phyloP scores from a whole-genome alignment of 2,329 filamentous ascomycete species.

The Acephala macrosclerotiorum region DNA sequence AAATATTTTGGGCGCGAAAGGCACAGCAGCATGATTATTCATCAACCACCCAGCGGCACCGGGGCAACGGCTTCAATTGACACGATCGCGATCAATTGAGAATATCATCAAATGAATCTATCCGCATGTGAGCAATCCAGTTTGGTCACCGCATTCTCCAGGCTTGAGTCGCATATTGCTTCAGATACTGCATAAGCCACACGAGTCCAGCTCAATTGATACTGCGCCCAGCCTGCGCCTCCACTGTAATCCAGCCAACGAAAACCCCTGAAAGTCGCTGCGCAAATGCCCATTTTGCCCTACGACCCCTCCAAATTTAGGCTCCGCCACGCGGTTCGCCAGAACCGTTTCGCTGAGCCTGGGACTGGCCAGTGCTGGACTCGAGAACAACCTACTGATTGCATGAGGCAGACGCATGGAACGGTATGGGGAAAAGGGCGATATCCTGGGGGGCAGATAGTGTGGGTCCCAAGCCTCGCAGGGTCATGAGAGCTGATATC shows the following conservation, averaged over 20 bases:
- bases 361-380: background rate
- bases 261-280: background rate
- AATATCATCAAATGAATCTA: background rate
- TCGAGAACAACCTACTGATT: background rate
- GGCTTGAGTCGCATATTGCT: background rate
- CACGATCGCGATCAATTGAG: no score
- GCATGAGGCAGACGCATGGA: background rate
- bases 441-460: background rate
- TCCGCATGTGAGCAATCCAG: background rate
- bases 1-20: no score
- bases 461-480: background rate
- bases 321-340: constrained; percentile 9
- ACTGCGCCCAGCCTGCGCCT: background rate
- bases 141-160: background rate
- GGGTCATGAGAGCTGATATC: background rate
- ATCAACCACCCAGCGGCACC: no score
- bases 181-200: constrained; percentile 4
- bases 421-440: background rate
- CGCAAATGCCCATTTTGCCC: background rate
- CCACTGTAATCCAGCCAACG: background rate
- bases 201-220: background rate
- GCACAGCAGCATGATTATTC: no score
- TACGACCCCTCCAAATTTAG: background rate
- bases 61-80: no score
- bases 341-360: background rate